A percentile compares a stretch with the other conserved stretches of the same genome.
These are phyloP conservation scores for Schwanniomyces polymorphus DNA, from an alignment of 805 yeast genomes.

Conservation along the genomic window DNA sequence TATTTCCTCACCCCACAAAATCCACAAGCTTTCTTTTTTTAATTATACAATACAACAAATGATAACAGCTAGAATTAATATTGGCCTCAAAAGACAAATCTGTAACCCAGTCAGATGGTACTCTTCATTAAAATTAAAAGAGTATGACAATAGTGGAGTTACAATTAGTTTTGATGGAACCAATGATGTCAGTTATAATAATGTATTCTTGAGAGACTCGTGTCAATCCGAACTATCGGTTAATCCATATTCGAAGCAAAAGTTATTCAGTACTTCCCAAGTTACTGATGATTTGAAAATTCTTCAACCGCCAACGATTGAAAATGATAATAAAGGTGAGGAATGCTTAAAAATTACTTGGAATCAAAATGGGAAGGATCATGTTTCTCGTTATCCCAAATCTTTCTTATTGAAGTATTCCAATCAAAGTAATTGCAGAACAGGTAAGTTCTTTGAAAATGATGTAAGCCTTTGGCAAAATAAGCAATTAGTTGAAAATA, in stretches of 20 bases:
- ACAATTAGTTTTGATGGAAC: constrained; percentile 19
- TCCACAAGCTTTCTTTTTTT: not conserved
- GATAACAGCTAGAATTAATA: not conserved
- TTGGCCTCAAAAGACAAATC: not conserved
- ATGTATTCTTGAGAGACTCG: constrained; percentile 65
- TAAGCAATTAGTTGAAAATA: constrained; percentile 19
- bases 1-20: not conserved
- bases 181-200: constrained; percentile 39
- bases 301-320: constrained; percentile 27
- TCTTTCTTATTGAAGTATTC: constrained; percentile 49
- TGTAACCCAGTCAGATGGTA: not conserved
- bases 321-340: constrained; percentile 22
- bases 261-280: constrained; percentile 60
- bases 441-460: constrained; percentile 36
- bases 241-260: constrained; percentile 59
- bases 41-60: not conserved
- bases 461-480: constrained; percentile 41
- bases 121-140: not conserved
- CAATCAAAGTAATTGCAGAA: constrained; percentile 25
- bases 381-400: constrained; percentile 38
- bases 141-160: constrained; percentile 21
- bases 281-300: constrained; percentile 39
- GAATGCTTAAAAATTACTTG: constrained; percentile 40
- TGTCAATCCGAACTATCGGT: constrained; percentile 49
- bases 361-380: constrained; percentile 25